phyloP scores from a whole-genome alignment of 345 rosid genomes.

The Aquilaria malaccensis region DNA sequence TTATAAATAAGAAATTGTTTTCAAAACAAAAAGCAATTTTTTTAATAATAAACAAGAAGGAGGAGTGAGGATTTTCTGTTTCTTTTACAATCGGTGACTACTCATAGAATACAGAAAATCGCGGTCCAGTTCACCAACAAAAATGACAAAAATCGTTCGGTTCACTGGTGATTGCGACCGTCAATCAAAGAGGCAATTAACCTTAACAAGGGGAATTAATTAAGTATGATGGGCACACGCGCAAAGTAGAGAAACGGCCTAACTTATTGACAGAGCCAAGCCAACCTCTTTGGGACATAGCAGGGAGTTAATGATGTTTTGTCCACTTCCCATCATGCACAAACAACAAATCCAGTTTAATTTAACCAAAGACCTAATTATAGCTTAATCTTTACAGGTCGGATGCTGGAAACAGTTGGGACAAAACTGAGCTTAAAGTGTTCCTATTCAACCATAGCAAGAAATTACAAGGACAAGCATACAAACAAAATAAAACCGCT shows the following conservation, averaged over 20 bases:
- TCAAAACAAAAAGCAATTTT: no score
- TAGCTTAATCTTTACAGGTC: not conserved
- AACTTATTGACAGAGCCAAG: slow-evolving; percentile 32
- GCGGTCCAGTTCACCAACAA: not conserved
- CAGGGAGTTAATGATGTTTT: not conserved
- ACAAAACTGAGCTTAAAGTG: no score
- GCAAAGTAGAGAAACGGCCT: slow-evolving; percentile 14
- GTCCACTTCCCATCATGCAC: not conserved
- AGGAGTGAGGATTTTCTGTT: no score
- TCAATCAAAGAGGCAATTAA: slow-evolving; percentile 1
- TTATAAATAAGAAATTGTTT: no score
- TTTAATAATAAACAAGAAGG: no score
- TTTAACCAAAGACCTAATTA: not conserved
- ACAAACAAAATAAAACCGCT: no score
- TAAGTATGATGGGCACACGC: slow-evolving; percentile 8
- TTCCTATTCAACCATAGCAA: no score
- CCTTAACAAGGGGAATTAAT: slow-evolving; percentile 14
- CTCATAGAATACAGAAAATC: not conserved
- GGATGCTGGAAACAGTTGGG: no score
- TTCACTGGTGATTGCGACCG: slow-evolving; percentile 15
- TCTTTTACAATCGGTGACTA: no score
- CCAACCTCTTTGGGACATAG: slow-evolving; percentile 20
- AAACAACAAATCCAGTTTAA: no score
- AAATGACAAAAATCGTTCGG: slow-evolving; percentile 8
- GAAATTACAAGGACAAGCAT: no score